Conservation (phyloP, 2,329 filamentous ascomycete species). For the Dothidotthia symphoricarpi region DNA sequence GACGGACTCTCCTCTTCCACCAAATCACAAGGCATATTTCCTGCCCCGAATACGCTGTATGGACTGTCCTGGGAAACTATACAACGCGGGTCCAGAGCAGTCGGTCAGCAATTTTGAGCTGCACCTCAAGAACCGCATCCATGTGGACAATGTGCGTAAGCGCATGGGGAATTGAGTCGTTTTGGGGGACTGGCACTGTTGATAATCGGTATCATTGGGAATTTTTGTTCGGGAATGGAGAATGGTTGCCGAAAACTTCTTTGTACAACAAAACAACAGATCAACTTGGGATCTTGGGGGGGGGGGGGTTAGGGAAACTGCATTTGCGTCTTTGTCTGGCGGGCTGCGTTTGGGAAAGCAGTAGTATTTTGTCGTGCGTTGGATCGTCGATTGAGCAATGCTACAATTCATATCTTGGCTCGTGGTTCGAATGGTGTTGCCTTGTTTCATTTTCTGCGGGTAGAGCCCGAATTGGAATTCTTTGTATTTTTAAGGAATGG, state of each 20-base stretch:
- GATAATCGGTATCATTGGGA: slow-evolving; percentile 3
- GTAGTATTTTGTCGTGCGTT: background rate
- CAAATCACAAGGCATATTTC: slow-evolving; percentile 74
- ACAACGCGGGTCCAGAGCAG: slow-evolving; percentile 82
- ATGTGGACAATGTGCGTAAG: slow-evolving; percentile 48
- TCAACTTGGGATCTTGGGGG: slow-evolving; percentile 2
- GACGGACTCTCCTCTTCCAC: slow-evolving; percentile 54
- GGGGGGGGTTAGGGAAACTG: slow-evolving; percentile 18
- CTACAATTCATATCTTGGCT: background rate
- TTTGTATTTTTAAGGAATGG: slow-evolving; percentile 5
- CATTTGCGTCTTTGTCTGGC: slow-evolving; percentile 19
- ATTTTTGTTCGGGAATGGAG: slow-evolving; percentile 6
- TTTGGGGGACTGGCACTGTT: background rate
- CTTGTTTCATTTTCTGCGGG: background rate
- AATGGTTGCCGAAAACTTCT: background rate
- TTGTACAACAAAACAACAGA: slow-evolving; percentile 17
- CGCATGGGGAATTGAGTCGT: slow-evolving; percentile 18
- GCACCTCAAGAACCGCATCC: slow-evolving; percentile 80
- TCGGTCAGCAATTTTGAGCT: slow-evolving; percentile 90
- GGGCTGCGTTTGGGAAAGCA: too few relatives aligned
- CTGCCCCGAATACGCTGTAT: slow-evolving; percentile 86
- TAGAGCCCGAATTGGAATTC: slow-evolving; percentile 8
- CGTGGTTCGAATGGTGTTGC: background rate
- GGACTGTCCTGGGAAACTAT: slow-evolving; percentile 91
- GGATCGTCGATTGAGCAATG: too few relatives aligned